Percentiles rank a stretch among this genome's conserved stretches.
Conservation (phyloP, 176 grass and related monocot genomes). For the Thalia dealbata region DNA sequence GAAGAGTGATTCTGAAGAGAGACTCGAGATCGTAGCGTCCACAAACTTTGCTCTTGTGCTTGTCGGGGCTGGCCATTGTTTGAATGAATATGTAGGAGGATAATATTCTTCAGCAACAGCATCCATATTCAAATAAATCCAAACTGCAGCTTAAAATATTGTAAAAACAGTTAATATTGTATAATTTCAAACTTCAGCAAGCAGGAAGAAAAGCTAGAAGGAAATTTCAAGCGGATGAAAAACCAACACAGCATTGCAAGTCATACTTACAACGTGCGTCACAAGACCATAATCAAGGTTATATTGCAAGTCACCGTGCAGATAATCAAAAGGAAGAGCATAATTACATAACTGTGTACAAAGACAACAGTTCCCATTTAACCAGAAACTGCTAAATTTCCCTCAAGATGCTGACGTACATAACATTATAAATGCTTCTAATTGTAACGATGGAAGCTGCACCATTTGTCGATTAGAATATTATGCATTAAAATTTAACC, state of each 20-base stretch:
- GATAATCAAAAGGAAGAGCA: neutral
- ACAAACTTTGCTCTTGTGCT: constrained; percentile 52
- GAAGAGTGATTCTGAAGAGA: constrained; percentile 58
- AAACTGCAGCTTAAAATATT: neutral
- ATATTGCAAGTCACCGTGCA: neutral
- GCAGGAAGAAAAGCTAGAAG: neutral
- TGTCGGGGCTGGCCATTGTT: constrained; percentile 75
- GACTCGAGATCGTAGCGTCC: constrained; percentile 65
- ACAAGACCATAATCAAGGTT: neutral
- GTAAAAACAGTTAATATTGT: neutral
- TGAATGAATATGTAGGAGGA: constrained; percentile 59
- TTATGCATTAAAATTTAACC: too few relatives aligned
- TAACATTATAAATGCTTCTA: neutral
- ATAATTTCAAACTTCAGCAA: neutral
- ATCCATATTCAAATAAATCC: neutral
- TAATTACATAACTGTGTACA: neutral
- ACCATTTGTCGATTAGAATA: neutral
- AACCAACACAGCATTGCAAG: too few relatives aligned
- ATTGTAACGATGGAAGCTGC: neutral
- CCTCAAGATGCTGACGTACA: neutral
- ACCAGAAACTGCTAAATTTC: too few relatives aligned
- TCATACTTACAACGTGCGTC: too few relatives aligned
- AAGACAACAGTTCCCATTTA: neutral
- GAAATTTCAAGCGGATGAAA: neutral
- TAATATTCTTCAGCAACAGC: constrained; percentile 23